These are phyloP conservation scores for Phaseolus coccineus DNA, from an alignment of 331 rosid genomes.

Conservation along the genomic window DNA sequence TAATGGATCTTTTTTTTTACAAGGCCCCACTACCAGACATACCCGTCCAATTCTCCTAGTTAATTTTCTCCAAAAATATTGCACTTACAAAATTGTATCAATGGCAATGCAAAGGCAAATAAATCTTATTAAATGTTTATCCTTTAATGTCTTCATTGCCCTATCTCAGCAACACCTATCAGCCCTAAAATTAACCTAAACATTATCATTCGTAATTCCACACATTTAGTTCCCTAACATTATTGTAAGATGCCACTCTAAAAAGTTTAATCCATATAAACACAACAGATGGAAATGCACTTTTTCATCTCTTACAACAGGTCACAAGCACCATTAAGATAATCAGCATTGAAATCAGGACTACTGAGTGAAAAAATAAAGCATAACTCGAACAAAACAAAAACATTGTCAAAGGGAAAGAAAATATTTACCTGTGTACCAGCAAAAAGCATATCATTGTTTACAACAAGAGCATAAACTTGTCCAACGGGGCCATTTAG, in stretches of 20 bases:
- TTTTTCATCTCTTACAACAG: slow-evolving; percentile 13
- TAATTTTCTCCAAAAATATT: not conserved
- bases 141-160: slow-evolving; percentile 7
- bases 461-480: slow-evolving; percentile 89
- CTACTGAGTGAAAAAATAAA: slow-evolving; percentile 28
- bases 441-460: slow-evolving; percentile 88
- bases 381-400: slow-evolving; percentile 23
- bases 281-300: not conserved
- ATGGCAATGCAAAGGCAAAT: slow-evolving; percentile 7
- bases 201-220: slow-evolving; percentile 3
- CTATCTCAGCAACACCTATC: not conserved
- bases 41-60: not conserved
- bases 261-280: not conserved
- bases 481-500: slow-evolving; percentile 93
- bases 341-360: slow-evolving; percentile 12
- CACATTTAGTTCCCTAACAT: not conserved
- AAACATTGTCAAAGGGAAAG: not conserved
- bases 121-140: not conserved
- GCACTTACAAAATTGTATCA: slow-evolving; percentile 10
- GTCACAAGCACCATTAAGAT: slow-evolving; percentile 5
- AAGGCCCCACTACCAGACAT: not conserved
- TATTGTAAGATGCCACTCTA: not conserved
- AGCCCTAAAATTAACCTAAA: slow-evolving; percentile 6
- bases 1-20: no score
- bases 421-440: slow-evolving; percentile 88